Evolutionary conservation across 208 protist species (phyloP).

Genomic region (Leishmania martiniquensis): DNA sequence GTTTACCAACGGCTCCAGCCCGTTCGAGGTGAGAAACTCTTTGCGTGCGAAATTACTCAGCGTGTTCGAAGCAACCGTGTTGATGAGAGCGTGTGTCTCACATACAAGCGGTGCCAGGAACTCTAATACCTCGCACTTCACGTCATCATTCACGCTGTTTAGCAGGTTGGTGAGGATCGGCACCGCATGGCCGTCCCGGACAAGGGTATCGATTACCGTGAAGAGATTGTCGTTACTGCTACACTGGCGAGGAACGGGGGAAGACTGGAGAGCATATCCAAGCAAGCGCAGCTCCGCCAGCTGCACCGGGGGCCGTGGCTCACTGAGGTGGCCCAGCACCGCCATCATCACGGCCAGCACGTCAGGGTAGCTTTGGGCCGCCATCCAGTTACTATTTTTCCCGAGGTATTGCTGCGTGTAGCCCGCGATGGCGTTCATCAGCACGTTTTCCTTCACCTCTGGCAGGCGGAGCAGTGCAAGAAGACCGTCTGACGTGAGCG

Average conservation of each 20-base stretch:
- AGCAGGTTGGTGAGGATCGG: constrained; percentile 64
- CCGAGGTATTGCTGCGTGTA: constrained; percentile 66
- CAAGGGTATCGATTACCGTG: constrained; percentile 48
- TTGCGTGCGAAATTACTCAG: constrained; percentile 41
- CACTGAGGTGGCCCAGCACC: constrained; percentile 64
- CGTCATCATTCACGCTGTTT: constrained; percentile 92
- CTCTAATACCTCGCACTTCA: constrained; percentile 89
- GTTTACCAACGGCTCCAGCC: constrained; percentile 84
- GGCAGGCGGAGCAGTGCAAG: constrained; percentile 71
- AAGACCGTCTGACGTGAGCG: constrained; percentile 50
- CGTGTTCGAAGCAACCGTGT: constrained; percentile 21
- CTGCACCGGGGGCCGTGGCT: constrained; percentile 79
- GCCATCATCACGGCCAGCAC: constrained; percentile 54
- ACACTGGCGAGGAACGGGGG: constrained; percentile 22
- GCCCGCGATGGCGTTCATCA: constrained; percentile 73
- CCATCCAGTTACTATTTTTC: constrained; percentile 43
- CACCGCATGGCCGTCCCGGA: constrained; percentile 54
- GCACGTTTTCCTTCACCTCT: constrained; percentile 76
- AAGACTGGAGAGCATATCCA: constrained; percentile 59
- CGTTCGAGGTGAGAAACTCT: constrained; percentile 71
- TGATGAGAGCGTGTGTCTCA: constrained; percentile 40
- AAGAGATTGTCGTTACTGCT: constrained; percentile 41
- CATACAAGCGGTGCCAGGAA: constrained; percentile 76
- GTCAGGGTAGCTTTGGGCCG: constrained; percentile 37
- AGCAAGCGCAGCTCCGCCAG: constrained; percentile 75